Percentiles rank a stretch among this genome's conserved stretches.
Evolutionary conservation across 768 basidiomycete species (phyloP).

Genomic region (Rhodosporidiobolus odoratus): DNA sequence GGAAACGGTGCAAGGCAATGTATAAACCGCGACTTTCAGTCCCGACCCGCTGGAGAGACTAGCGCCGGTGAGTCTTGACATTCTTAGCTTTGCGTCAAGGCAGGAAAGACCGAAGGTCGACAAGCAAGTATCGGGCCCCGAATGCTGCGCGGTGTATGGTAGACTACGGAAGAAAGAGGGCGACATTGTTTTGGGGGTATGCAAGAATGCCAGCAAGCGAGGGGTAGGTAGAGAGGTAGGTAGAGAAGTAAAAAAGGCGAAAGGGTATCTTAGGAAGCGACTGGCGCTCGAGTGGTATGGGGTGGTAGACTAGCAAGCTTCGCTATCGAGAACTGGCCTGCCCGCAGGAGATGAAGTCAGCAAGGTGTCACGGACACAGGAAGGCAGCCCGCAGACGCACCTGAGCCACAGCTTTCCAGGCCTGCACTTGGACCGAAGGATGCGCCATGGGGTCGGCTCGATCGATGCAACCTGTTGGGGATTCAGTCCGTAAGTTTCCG

Average conservation of each 20-base stretch:
- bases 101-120: too few relatives aligned
- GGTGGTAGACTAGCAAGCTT: not conserved
- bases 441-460: conserved; percentile 19
- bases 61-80: too few relatives aligned
- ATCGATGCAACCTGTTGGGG: conserved; percentile 10
- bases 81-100: too few relatives aligned
- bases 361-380: not conserved
- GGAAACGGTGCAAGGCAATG: not conserved
- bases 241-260: not conserved
- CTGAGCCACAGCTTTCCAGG: conserved; percentile 15
- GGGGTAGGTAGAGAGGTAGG: not conserved
- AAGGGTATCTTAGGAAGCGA: not conserved
- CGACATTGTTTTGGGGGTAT: too few relatives aligned
- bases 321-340: conserved; percentile 3
- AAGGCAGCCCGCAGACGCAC: not conserved
- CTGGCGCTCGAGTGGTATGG: too few relatives aligned
- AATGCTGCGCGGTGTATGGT: too few relatives aligned
- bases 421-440: conserved; percentile 17
- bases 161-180: too few relatives aligned
- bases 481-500: not conserved
- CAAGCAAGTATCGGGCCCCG: too few relatives aligned
- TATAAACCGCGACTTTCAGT: too few relatives aligned
- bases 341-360: too few relatives aligned
- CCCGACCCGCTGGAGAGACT: too few relatives aligned
- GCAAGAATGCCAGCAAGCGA: too few relatives aligned